A percentile compares a stretch with the other conserved stretches of the same genome.
Conservation (phyloP, 805 yeast species). For the Ogataea ganodermae region DNA sequence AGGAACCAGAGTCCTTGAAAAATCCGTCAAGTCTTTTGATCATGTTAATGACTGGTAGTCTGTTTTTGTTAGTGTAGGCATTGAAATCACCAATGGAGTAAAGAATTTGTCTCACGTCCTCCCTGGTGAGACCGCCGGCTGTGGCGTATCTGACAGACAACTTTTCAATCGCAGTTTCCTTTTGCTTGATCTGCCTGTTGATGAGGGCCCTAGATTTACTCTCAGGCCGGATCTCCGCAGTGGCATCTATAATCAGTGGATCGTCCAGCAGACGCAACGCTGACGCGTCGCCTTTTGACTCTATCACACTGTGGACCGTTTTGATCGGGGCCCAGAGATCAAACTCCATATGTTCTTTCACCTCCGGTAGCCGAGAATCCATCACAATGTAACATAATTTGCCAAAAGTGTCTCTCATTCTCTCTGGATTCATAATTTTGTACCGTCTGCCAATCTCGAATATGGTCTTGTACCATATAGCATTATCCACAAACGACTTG, state of each 20-base stretch:
- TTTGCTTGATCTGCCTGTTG: constrained; percentile 59
- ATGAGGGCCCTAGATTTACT: constrained; percentile 56
- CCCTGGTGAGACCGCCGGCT: constrained; percentile 46
- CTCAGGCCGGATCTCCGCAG: constrained; percentile 63
- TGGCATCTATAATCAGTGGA: constrained; percentile 60
- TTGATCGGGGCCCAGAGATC: constrained; percentile 71
- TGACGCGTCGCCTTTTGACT: constrained; percentile 38
- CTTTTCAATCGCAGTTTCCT: constrained; percentile 68
- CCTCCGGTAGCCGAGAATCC: constrained; percentile 78
- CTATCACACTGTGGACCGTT: constrained; percentile 55
- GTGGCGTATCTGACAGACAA: constrained; percentile 52
- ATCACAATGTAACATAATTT: constrained; percentile 80
- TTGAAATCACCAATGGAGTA: constrained; percentile 82
- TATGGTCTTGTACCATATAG: constrained; percentile 68
- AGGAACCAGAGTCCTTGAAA: constrained; percentile 35
- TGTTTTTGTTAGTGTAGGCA: constrained; percentile 67
- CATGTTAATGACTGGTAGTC: constrained; percentile 67
- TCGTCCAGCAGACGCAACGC: constrained; percentile 55
- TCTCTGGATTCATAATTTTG: constrained; percentile 82
- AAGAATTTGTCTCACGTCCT: constrained; percentile 68
- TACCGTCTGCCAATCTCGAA: constrained; percentile 81
- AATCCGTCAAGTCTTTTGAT: constrained; percentile 52
- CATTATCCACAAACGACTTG: constrained; percentile 67
- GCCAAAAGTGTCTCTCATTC: constrained; percentile 77
- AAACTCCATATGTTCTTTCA: constrained; percentile 70